Evolutionary conservation across 805 yeast species (phyloP), one percentile per base, ranked within the genome.

Genomic region (Kuraishia cidri): DNA sequence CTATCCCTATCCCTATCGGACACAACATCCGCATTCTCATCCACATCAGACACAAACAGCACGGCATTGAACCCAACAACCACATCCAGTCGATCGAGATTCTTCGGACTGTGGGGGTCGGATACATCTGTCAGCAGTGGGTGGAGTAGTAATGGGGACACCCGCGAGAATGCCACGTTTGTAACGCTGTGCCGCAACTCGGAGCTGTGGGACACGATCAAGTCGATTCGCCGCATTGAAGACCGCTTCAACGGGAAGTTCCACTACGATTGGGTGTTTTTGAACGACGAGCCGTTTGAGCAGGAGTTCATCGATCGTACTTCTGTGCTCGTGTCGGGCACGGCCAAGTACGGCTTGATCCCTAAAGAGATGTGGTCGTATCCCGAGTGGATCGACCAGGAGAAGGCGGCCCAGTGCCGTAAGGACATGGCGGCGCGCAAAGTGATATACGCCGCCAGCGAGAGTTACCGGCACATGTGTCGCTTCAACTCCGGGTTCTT

Each of bases 391-490:
- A 57, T 72, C 5, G 66, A 72, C 39, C 39, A 41, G 32, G 41
- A 40, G 0, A 43, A 39, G 29, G 72, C 75, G 31, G 61, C 59
- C 5, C 15, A 24, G 14, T 16, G 33, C 9, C 8, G 21, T 5
- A 45, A 50, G 33, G 67, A 69, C 31, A 43, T 48, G 7, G 38
- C 40, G 13, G 39, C 50, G 14, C 38, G 45, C 25, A 38, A 43
- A 10, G 64, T 77, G 18, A 60, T 69, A 8, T 81, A 81, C 48
- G 87, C 79, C 11, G 72, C 59, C 10, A 62, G 70, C 11, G 71
- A 72, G 34, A 60, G 75, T n/a, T 83, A 83, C 50, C 62, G 90
- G 40, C 80, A 78, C 50, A 83, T 83, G 94, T 66, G 70, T 36
- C 46, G 72, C 19, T 66, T 50, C 39, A 58, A 54, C 34, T 53